Percentiles rank a stretch among this genome's conserved stretches.
phyloP scores from a whole-genome alignment of 169 alveolate genomes.

The Perkinsus marinus region DNA sequence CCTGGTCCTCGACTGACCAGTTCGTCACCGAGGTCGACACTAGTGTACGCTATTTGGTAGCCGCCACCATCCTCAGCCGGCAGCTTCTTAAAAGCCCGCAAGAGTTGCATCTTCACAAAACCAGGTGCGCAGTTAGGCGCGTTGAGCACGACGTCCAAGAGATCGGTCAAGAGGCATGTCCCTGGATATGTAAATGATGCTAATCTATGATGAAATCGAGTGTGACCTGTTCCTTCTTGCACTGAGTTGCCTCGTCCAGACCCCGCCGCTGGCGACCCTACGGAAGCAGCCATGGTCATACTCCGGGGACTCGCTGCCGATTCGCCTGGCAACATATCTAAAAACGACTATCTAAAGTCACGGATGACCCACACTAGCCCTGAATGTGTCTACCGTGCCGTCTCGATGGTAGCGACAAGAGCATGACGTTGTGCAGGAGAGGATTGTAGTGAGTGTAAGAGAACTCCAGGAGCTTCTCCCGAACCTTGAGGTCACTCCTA shows the following conservation, averaged over 20 bases:
- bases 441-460: neutral
- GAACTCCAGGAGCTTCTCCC: neutral
- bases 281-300: neutral
- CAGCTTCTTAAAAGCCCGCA: neutral
- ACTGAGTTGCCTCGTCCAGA: neutral
- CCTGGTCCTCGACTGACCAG: neutral
- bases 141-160: neutral
- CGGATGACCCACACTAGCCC: neutral
- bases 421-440: neutral
- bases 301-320: neutral
- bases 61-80: neutral
- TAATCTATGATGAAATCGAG: too few species aligned
- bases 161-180: neutral
- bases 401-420: neutral
- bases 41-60: neutral
- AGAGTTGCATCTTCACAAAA: neutral
- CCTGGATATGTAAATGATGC: too few species aligned
- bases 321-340: neutral
- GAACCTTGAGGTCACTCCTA: too few species aligned
- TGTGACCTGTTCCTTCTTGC: too few species aligned
- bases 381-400: neutral
- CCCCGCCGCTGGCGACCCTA: neutral
- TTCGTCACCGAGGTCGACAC: neutral
- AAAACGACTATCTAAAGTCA: too few species aligned
- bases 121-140: neutral